phyloP scores from a whole-genome alignment of 164 flowering plant species.

The Chloranthus sessilifolius region DNA sequence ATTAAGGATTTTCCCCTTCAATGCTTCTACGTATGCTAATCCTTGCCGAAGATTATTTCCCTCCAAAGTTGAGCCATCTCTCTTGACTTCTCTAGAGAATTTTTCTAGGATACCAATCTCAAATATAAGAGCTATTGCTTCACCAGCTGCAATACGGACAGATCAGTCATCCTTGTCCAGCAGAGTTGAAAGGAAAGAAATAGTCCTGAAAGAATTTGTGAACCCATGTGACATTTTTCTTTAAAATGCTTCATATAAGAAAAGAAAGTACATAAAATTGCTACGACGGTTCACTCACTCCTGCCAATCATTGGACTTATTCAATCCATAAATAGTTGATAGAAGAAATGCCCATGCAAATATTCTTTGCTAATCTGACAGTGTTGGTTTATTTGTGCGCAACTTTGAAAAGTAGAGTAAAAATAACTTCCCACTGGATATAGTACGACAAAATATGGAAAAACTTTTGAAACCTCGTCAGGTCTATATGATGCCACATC shows the following conservation, averaged over 20 bases:
- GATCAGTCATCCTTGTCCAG: constrained; percentile 79
- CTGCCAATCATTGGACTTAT: constrained; percentile 56
- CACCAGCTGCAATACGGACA: constrained; percentile 87
- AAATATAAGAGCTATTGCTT: constrained; percentile 80
- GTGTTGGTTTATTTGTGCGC: constrained; percentile 46
- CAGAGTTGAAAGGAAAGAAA: constrained; percentile 53
- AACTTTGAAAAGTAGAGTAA: constrained; percentile 51
- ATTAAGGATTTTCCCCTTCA: constrained; percentile 54
- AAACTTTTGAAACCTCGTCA: not conserved
- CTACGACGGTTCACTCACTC: constrained; percentile 47
- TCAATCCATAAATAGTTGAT: constrained; percentile 50
- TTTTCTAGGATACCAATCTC: constrained; percentile 62
- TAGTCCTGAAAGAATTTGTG: constrained; percentile 48
- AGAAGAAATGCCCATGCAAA: constrained; percentile 94
- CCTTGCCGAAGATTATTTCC: constrained; percentile 25
- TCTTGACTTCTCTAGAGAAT: constrained; percentile 31
- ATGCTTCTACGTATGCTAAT: constrained; percentile 38
- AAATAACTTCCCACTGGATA: too few relatives aligned
- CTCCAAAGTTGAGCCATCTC: constrained; percentile 30
- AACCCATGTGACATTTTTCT: not conserved
- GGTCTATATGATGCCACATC: not conserved
- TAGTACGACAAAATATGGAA: too few relatives aligned
- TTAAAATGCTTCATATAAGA: not conserved
- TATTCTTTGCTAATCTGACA: constrained; percentile 41
- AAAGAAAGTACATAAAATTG: not conserved